Conservation (phyloP, 768 basidiomycete genomes). For the Naematelia aurantialba region DNA sequence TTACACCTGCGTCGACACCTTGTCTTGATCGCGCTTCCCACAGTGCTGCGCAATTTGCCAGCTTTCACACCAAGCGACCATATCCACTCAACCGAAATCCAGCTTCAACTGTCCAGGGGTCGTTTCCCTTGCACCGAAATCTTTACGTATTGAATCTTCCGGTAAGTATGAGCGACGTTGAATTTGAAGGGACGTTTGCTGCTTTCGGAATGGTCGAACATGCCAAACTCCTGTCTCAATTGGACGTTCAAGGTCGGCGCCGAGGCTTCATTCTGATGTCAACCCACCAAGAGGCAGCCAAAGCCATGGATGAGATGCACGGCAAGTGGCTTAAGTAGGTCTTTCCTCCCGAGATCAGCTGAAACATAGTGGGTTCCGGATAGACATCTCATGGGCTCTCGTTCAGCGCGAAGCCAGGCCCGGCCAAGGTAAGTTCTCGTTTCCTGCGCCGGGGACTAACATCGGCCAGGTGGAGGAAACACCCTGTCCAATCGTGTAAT, state of each 20-base stretch:
- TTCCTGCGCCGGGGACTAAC: neutral
- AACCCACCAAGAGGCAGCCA: slow-evolving; percentile 31
- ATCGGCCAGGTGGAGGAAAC: neutral
- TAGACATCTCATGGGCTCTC: slow-evolving; percentile 44
- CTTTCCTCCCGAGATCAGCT: neutral
- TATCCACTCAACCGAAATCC: too few species aligned
- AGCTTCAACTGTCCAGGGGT: neutral
- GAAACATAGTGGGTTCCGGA: slow-evolving; percentile 26
- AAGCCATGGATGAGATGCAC: slow-evolving; percentile 38
- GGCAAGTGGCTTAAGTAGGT: slow-evolving; percentile 34
- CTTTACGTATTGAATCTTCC: slow-evolving; percentile 40
- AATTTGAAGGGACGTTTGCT: slow-evolving; percentile 30
- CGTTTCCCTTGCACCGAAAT: slow-evolving; percentile 31
- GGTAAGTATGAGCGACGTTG: slow-evolving; percentile 16
- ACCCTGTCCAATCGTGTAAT: slow-evolving; percentile 32
- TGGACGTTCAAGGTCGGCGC: slow-evolving; percentile 33
- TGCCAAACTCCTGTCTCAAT: slow-evolving; percentile 32
- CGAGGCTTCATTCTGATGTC: slow-evolving; percentile 42
- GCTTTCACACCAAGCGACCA: too few species aligned
- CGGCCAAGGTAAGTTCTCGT: slow-evolving; percentile 16
- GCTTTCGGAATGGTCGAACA: slow-evolving; percentile 37
- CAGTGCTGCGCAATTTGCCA: slow-evolving; percentile 9
- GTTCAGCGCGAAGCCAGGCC: slow-evolving; percentile 32
- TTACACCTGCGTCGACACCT: slow-evolving; percentile 6
- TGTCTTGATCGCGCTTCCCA: slow-evolving; percentile 8